Evolutionary conservation across 2,329 filamentous ascomycete genomes (phyloP).

Genomic region (Aspergillus transmontanensis): DNA sequence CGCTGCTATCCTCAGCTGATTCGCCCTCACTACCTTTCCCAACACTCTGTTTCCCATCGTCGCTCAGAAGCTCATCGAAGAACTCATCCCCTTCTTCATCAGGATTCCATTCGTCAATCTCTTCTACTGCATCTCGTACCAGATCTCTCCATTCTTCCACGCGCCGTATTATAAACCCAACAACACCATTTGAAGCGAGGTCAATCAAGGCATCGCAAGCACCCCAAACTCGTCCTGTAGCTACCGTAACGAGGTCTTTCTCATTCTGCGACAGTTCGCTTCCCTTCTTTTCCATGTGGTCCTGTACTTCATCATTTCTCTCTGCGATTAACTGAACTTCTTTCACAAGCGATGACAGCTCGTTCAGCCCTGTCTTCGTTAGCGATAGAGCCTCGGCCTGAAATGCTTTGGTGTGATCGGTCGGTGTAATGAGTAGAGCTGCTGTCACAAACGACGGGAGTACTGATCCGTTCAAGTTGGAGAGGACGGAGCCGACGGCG

Average conservation of each 20-base stretch:
- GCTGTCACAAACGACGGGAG: conserved; percentile 74
- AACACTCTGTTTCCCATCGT: conserved; percentile 28
- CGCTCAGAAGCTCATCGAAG: conserved; percentile 41
- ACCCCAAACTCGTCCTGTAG: conserved; percentile 81
- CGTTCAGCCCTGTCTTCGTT: conserved; percentile 62
- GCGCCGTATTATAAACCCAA: conserved; percentile 69
- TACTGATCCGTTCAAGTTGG: conserved; percentile 71
- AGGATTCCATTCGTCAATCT: conserved; percentile 85
- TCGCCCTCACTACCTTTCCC: conserved; percentile 17
- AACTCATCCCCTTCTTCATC: conserved; percentile 65
- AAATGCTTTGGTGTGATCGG: conserved; percentile 65
- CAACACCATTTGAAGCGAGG: conserved; percentile 68
- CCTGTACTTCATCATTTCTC: conserved; percentile 45
- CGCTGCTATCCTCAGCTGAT: conserved; percentile 22
- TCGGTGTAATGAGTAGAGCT: conserved; percentile 64
- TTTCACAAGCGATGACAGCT: conserved; percentile 62
- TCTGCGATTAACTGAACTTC: conserved; percentile 57
- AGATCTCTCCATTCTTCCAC: conserved; percentile 74
- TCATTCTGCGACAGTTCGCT: conserved; percentile 30
- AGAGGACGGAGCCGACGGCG: conserved; percentile 70
- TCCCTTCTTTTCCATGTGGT: conserved; percentile 28
- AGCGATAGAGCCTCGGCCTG: conserved; percentile 65
- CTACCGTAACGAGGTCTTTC: conserved; percentile 61
- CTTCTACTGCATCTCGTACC: conserved; percentile 79
- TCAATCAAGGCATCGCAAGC: conserved; percentile 73